Percentiles rank a stretch among this genome's conserved stretches.
Evolutionary conservation across 495 filamentous ascomycete species (phyloP).

Genomic region (Lasiosphaeriaceae sp.): DNA sequence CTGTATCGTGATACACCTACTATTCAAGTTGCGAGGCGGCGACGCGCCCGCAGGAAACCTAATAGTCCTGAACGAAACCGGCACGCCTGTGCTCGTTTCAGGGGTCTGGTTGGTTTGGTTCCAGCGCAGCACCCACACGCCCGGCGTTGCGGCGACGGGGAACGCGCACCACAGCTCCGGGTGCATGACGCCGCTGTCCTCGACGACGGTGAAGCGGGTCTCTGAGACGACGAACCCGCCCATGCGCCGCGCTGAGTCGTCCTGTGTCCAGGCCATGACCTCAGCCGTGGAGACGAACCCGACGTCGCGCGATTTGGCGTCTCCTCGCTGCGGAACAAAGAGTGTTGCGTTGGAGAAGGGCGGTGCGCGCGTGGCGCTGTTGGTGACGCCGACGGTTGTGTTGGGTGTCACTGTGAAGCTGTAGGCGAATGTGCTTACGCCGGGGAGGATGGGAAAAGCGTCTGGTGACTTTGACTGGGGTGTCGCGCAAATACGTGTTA

Average conservation of each 20-base stretch:
- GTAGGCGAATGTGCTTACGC: not conserved
- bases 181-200: not conserved
- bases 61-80: not conserved
- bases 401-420: conserved; percentile 1
- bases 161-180: conserved; percentile 6
- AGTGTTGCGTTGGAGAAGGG: not conserved
- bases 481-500: not conserved
- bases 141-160: not conserved
- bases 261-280: not conserved
- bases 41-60: not conserved
- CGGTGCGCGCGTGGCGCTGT: not conserved
- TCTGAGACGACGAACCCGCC: not conserved
- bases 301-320: not conserved
- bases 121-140: conserved; percentile 5
- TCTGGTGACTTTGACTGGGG: not conserved
- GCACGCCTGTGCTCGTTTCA: conserved; percentile 3
- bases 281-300: not conserved
- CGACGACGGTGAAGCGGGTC: not conserved
- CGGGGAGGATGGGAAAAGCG: not conserved
- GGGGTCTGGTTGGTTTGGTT: conserved; percentile 7
- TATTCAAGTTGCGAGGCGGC: not conserved
- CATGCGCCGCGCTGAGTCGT: not conserved
- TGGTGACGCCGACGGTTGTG: not conserved
- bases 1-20: not conserved
- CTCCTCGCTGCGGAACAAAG: not conserved